Evolutionary conservation across 2,329 filamentous ascomycete species (phyloP).

Genomic region (Xylogone sp.): DNA sequence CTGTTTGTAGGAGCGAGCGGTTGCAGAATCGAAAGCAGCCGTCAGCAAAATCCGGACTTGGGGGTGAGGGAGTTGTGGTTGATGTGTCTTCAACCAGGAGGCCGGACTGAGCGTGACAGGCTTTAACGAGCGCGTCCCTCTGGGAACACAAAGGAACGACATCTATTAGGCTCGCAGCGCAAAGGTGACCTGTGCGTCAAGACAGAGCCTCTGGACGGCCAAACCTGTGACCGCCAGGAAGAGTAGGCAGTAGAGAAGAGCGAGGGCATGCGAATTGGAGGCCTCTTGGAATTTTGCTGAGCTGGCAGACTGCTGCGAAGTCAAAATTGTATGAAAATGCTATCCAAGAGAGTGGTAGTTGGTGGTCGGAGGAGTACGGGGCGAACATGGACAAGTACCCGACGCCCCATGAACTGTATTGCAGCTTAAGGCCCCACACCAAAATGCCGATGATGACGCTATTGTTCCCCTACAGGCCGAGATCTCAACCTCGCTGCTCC

Average conservation of each 20-base stretch:
- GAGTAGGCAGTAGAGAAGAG: not conserved
- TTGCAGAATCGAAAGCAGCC: conserved; percentile 17
- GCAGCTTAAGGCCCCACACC: no score
- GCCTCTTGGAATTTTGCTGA: no score
- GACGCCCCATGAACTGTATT: no score
- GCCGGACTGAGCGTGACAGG: conserved; percentile 12
- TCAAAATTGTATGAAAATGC: no score
- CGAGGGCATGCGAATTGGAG: not conserved
- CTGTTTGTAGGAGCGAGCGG: conserved; percentile 7
- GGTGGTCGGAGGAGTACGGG: no score
- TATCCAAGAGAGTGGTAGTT: no score
- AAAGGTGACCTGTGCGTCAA: not conserved
- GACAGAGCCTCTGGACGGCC: not conserved
- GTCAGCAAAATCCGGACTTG: conserved; percentile 24
- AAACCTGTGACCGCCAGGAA: not conserved
- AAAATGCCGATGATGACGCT: no score
- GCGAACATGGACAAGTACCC: no score
- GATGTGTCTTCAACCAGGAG: conserved; percentile 27
- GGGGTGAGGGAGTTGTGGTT: conserved; percentile 11
- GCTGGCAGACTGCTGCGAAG: no score
- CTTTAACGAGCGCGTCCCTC: conserved; percentile 23
- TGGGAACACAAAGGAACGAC: not conserved
- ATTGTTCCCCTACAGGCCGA: no score
- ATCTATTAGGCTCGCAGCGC: not conserved
- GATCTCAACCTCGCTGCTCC: not conserved